Conservation (phyloP, 108 stramenopile genomes). For the Fistulifera solaris region DNA sequence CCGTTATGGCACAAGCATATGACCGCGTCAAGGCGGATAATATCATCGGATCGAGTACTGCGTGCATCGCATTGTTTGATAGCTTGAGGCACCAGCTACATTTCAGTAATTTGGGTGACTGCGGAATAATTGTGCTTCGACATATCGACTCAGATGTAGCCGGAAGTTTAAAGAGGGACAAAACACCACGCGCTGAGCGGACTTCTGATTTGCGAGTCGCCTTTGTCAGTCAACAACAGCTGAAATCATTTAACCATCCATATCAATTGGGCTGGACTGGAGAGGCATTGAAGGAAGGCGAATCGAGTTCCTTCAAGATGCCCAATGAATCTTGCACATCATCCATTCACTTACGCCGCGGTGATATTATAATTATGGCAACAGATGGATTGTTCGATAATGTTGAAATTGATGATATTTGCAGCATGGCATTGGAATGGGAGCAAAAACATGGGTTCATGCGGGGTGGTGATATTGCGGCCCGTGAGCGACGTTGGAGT, state of each 20-base stretch:
- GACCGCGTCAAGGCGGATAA: conserved; percentile 67
- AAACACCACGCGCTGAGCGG: conserved; percentile 59
- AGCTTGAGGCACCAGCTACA: conserved; percentile 83
- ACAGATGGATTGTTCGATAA: conserved; percentile 97
- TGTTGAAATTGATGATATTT: conserved; percentile 91
- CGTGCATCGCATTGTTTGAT: conserved; percentile 88
- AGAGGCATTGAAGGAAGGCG: conserved; percentile 38
- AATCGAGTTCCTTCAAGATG: conserved; percentile 69
- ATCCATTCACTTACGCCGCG: conserved; percentile 82
- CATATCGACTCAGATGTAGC: conserved; percentile 92
- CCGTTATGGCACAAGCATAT: conserved; percentile 61
- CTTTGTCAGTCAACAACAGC: conserved; percentile 92
- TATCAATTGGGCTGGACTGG: conserved; percentile 93
- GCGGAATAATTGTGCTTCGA: conserved; percentile 87
- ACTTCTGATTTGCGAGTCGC: conserved; percentile 83
- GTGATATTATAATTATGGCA: conserved; percentile 92
- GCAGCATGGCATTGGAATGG: conserved; percentile 77
- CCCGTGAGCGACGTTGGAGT: conserved; percentile 62
- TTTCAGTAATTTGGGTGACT: conserved; percentile 93
- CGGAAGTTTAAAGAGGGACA: conserved; percentile 77
- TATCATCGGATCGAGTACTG: conserved; percentile 84
- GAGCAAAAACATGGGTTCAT: conserved; percentile 77
- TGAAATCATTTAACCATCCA: conserved; percentile 92
- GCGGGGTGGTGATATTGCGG: conserved; percentile 51
- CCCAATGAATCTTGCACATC: conserved; percentile 83